Percentiles rank a stretch among this genome's conserved stretches.
phyloP scores from a whole-genome alignment of 805 yeast genomes.

The Cephaloascus fragrans region DNA sequence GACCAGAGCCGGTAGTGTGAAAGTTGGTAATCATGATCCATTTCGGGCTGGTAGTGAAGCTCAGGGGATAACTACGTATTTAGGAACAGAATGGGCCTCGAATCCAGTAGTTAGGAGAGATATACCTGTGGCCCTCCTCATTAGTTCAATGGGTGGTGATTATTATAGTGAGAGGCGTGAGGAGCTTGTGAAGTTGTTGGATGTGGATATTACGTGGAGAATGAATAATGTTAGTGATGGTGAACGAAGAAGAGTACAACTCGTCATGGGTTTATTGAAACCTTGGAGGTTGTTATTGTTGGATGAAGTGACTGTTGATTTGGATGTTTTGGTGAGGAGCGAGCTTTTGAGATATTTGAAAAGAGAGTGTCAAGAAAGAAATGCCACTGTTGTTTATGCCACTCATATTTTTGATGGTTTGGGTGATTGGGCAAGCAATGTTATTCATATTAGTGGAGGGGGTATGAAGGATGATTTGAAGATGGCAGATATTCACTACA shows the following conservation, averaged over 20 bases:
- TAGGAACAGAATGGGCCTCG: conserved; percentile 97
- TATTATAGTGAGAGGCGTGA: conserved; percentile 67
- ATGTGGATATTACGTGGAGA: conserved; percentile 82
- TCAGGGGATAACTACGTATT: conserved; percentile 53
- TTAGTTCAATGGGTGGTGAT: conserved; percentile 71
- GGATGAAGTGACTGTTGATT: conserved; percentile 95
- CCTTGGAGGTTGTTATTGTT: conserved; percentile 86
- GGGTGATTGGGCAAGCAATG: conserved; percentile 80
- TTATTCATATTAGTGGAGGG: conserved; percentile 74
- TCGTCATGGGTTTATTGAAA: conserved; percentile 83
- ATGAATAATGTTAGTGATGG: conserved; percentile 93
- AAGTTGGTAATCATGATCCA: conserved; percentile 81
- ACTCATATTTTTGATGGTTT: conserved; percentile 97
- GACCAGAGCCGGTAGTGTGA: conserved; percentile 60
- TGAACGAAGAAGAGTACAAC: conserved; percentile 87
- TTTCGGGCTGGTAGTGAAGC: conserved; percentile 53
- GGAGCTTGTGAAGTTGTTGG: conserved; percentile 63
- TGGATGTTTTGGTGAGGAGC: conserved; percentile 85
- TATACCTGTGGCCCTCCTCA: conserved; percentile 72
- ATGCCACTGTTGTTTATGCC: conserved; percentile 79
- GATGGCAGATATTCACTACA: conserved; percentile 17
- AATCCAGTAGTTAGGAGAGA: conserved; percentile 87
- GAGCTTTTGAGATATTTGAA: conserved; percentile 61
- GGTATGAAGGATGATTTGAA: conserved; percentile 26
- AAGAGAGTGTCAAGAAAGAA: conserved; percentile 60